Evolutionary conservation across 106 monocot genomes (phyloP).

Genomic region (Dendrobium catenatum): DNA sequence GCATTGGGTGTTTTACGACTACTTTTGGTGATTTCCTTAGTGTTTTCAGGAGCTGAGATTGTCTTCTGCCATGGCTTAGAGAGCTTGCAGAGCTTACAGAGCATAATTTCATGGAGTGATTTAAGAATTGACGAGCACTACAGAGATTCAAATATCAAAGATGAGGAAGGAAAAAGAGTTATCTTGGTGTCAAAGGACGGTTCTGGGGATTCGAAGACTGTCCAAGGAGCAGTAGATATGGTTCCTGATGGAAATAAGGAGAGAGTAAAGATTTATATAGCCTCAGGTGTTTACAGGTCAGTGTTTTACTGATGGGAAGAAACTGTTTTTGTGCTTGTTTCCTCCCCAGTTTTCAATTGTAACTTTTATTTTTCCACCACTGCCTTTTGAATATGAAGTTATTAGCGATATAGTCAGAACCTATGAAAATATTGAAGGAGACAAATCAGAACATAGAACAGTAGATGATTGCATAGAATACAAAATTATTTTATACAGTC

Average conservation of each 20-base stretch:
- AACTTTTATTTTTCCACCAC: no score
- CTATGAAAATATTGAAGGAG: no score
- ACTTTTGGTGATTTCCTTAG: neutral
- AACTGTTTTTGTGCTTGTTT: no score
- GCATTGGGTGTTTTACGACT: neutral
- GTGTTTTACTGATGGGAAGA: neutral
- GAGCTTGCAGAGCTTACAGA: neutral
- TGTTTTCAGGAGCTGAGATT: neutral
- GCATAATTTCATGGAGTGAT: constrained; percentile 51
- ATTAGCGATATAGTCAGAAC: no score
- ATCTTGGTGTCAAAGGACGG: constrained; percentile 62
- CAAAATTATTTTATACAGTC: no score
- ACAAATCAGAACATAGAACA: no score
- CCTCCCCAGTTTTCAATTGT: no score
- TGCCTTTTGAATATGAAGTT: no score
- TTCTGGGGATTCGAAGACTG: constrained; percentile 52
- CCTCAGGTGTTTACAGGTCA: constrained; percentile 68
- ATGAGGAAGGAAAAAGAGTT: constrained; percentile 1
- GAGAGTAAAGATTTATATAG: constrained; percentile 66
- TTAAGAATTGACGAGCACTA: constrained; percentile 8
- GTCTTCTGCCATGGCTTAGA: neutral
- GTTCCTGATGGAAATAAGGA: constrained; percentile 47
- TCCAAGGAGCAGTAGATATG: constrained; percentile 87
- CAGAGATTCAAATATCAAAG: neutral
- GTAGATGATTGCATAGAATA: no score